Conservation (phyloP, 306 rosid species). For the Prosopis cineraria region DNA sequence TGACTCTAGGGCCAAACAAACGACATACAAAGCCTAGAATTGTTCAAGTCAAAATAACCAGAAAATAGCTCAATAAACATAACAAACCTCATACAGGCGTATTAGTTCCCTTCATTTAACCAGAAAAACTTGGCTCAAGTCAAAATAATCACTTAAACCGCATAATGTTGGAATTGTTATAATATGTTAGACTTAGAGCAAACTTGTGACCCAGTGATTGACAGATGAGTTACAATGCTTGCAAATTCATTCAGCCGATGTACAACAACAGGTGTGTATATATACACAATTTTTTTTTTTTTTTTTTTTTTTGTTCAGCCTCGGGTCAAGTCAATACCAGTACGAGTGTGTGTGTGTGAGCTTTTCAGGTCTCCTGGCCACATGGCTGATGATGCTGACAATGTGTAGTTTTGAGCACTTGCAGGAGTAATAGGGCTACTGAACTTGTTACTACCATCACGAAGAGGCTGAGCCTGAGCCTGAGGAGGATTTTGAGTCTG, state of each 20-base stretch:
- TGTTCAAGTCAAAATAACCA: not conserved
- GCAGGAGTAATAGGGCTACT: slow-evolving; percentile 57
- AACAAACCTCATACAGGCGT: not conserved
- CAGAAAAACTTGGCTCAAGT: slow-evolving; percentile 13
- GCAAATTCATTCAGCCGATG: slow-evolving; percentile 55
- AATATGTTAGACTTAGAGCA: slow-evolving; percentile 57
- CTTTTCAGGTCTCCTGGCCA: slow-evolving; percentile 77
- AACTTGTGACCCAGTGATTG: slow-evolving; percentile 40
- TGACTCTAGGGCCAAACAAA: too few species aligned
- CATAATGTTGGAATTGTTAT: slow-evolving; percentile 46
- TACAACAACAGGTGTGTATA: slow-evolving; percentile 76
- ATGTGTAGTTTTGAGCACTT: slow-evolving; percentile 60
- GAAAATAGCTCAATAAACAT: not conserved
- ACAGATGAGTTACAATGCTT: slow-evolving; percentile 46
- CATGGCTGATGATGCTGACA: slow-evolving; percentile 47
- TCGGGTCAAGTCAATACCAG: slow-evolving; percentile 84
- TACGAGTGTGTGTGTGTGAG: slow-evolving; percentile 52
- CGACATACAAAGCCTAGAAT: not conserved
- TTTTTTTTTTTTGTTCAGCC: slow-evolving; percentile 59
- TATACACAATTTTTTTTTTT: slow-evolving; percentile 72
- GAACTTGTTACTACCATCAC: slow-evolving; percentile 47
- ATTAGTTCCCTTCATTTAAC: not conserved
- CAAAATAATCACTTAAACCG: slow-evolving; percentile 28
- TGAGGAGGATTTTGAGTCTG: not conserved
- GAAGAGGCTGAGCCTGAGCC: not conserved